Conservation (phyloP, 345 rosid genomes). For the sweet orange (Citrus sinensis) region DNA sequence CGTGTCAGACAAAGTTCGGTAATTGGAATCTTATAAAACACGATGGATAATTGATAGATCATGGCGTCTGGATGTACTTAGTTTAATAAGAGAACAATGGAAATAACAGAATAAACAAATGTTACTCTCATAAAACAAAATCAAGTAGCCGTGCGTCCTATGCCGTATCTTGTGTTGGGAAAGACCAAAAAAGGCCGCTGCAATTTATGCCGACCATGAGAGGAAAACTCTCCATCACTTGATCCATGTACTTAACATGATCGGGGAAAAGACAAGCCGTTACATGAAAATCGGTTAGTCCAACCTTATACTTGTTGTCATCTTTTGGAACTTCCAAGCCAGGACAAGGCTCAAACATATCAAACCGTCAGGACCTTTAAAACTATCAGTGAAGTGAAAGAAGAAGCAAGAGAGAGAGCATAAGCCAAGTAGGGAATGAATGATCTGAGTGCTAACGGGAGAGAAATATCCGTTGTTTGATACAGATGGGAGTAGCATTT, state of each 20-base stretch:
- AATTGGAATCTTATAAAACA: background rate
- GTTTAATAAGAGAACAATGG: too few species aligned
- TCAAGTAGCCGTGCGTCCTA: slow-evolving; percentile 36
- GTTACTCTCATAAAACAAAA: background rate
- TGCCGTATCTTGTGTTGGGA: slow-evolving; percentile 44
- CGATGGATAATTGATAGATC: background rate
- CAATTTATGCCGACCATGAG: slow-evolving; percentile 42
- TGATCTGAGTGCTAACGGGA: slow-evolving; percentile 31
- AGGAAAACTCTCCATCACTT: slow-evolving; percentile 55
- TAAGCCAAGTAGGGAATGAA: slow-evolving; percentile 34
- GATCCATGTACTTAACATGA: slow-evolving; percentile 43
- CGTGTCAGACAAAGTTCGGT: background rate
- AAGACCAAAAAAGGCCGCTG: slow-evolving; percentile 34
- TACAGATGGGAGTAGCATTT: slow-evolving; percentile 44
- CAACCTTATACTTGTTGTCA: slow-evolving; percentile 31
- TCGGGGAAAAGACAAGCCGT: slow-evolving; percentile 39
- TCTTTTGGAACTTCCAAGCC: slow-evolving; percentile 33
- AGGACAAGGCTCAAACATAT: slow-evolving; percentile 36
- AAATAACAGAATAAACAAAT: background rate
- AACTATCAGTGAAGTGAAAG: slow-evolving; percentile 55
- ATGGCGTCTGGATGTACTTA: background rate
- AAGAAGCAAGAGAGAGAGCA: slow-evolving; percentile 49
- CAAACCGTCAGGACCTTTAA: slow-evolving; percentile 32
- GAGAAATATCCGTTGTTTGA: slow-evolving; percentile 34
- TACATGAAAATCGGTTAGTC: slow-evolving; percentile 34